A percentile compares a stretch with the other conserved stretches of the same genome.
Conservation (phyloP, 1,284 basidiomycete species). For the Takashimella tepidaria region DNA sequence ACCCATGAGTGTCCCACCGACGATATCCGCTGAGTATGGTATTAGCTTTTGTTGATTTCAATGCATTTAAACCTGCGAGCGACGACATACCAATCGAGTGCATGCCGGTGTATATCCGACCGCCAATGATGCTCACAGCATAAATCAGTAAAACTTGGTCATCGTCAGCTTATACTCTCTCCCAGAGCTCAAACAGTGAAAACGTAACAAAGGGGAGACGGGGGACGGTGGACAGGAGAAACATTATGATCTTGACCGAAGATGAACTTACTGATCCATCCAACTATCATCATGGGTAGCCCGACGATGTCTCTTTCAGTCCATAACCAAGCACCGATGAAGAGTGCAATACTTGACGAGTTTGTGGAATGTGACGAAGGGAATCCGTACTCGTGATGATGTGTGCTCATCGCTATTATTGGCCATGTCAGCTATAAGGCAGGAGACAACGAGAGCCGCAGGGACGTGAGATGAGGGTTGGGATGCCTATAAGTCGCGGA, state of each 20-base stretch:
- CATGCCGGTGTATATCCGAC: slow-evolving; percentile 87
- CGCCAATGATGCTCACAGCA: slow-evolving; percentile 74
- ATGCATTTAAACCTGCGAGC: too few relatives aligned
- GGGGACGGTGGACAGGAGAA: too few relatives aligned
- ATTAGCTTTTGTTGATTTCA: too few relatives aligned
- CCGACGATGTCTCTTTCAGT: slow-evolving; percentile 20
- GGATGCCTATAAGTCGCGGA: too few relatives aligned
- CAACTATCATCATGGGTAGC: slow-evolving; percentile 6
- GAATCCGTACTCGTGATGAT: slow-evolving; percentile 66
- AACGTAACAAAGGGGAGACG: too few relatives aligned
- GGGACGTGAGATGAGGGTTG: too few relatives aligned
- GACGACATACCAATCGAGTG: slow-evolving; percentile 55
- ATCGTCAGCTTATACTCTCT: not conserved
- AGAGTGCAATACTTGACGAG: slow-evolving; percentile 78
- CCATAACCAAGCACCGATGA: slow-evolving; percentile 50
- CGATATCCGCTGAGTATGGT: slow-evolving; percentile 57
- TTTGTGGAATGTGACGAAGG: slow-evolving; percentile 96
- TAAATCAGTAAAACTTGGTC: slow-evolving; percentile 57
- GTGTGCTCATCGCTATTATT: slow-evolving; percentile 66
- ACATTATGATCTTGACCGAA: too few relatives aligned
- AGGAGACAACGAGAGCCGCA: too few relatives aligned
- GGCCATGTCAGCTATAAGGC: not conserved
- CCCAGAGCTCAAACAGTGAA: not conserved
- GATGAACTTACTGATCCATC: slow-evolving; percentile 24
- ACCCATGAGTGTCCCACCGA: slow-evolving; percentile 63